Evolutionary conservation across 345 rosid genomes (phyloP).

Genomic region (Acer negundo): DNA sequence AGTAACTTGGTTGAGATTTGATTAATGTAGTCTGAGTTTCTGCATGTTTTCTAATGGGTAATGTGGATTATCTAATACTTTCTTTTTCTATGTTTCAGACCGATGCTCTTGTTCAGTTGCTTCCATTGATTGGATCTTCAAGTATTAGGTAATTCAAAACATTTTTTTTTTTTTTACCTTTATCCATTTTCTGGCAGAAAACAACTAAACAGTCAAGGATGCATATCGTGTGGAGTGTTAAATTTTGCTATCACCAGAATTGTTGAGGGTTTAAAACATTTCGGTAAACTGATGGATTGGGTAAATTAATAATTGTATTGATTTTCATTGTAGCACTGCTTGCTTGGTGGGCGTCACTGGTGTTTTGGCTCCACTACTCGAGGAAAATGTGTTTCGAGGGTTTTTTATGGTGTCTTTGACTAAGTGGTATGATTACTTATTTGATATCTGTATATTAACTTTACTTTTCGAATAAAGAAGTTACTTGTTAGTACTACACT

Average conservation of each 20-base stretch:
- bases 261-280: constrained; percentile 5
- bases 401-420: constrained; percentile 92
- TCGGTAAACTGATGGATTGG: background rate
- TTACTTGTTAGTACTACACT: background rate
- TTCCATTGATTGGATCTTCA: constrained; percentile 76
- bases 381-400: constrained; percentile 94
- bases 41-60: background rate
- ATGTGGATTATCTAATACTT: background rate
- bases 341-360: constrained; percentile 89
- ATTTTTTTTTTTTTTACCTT: background rate
- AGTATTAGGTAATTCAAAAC: constrained; percentile 45
- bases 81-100: constrained; percentile 45
- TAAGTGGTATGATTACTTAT: constrained; percentile 61
- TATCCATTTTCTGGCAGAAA: background rate
- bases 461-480: background rate
- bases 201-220: background rate
- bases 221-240: background rate
- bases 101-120: constrained; percentile 65
- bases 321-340: constrained; percentile 61
- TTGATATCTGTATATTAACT: constrained; percentile 4
- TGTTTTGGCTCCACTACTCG: constrained; percentile 88
- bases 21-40: background rate
- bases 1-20: constrained; percentile 14
- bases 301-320: constrained; percentile 12
- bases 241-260: background rate